phyloP scores from a whole-genome alignment of 2,329 filamentous ascomycete genomes.

The Ceratocystiopsis sp. region DNA sequence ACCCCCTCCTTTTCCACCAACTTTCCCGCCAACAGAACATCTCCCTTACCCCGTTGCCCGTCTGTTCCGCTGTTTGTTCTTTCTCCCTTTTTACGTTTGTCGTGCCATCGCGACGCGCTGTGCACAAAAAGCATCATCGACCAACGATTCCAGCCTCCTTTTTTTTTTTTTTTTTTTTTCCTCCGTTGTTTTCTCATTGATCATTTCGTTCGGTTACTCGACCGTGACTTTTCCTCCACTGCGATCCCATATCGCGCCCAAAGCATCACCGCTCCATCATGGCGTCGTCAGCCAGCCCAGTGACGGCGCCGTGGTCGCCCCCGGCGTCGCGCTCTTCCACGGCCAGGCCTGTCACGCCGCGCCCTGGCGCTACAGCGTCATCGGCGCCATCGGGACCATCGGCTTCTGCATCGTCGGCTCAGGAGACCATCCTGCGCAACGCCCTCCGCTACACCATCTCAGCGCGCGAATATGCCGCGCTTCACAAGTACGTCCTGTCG shows the following conservation, averaged over 20 bases:
- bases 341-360: too few relatives aligned
- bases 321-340: neutral
- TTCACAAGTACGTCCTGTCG: conserved; percentile 71
- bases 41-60: too few relatives aligned
- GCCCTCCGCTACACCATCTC: conserved; percentile 75
- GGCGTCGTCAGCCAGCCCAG: conserved; percentile 7
- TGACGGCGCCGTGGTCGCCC: conserved; percentile 5
- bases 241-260: neutral
- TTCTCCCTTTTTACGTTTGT: too few relatives aligned
- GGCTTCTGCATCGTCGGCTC: conserved; percentile 11
- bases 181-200: neutral
- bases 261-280: neutral
- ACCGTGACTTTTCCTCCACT: neutral
- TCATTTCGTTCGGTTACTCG: neutral
- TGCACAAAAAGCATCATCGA: too few relatives aligned
- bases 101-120: too few relatives aligned
- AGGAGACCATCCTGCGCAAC: conserved; percentile 65
- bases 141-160: neutral
- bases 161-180: neutral
- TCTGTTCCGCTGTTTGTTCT: too few relatives aligned
- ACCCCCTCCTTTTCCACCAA: too few relatives aligned
- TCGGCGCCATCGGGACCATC: neutral
- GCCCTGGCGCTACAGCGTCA: neutral
- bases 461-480: conserved; percentile 66
- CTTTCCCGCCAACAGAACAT: too few relatives aligned